phyloP scores from a whole-genome alignment of 2,329 filamentous ascomycete genomes.

The Thelonectria olida region DNA sequence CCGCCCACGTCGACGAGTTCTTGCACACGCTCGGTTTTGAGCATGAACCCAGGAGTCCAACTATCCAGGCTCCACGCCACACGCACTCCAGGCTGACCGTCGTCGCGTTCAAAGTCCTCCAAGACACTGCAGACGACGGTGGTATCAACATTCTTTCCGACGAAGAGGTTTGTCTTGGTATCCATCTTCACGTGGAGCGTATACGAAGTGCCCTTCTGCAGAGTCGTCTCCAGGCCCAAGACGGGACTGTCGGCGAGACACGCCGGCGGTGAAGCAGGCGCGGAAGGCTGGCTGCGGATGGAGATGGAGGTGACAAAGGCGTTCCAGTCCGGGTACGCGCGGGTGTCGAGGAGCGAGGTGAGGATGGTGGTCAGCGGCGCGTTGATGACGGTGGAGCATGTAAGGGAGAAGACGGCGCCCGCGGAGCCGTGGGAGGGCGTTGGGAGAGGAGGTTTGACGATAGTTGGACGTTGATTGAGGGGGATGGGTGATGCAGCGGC shows the following conservation, averaged over 20 bases:
- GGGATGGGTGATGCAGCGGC: constrained; percentile 20
- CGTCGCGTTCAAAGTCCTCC: constrained; percentile 44
- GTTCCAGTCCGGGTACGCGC: constrained; percentile 49
- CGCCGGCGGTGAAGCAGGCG: constrained; percentile 16
- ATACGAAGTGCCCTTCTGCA: constrained; percentile 45
- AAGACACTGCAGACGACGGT: constrained; percentile 43
- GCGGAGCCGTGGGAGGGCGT: constrained; percentile 44
- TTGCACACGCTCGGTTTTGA: constrained; percentile 53
- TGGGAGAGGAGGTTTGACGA: constrained; percentile 31
- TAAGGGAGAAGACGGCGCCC: constrained; percentile 38
- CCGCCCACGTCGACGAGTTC: constrained; percentile 47
- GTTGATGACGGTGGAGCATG: constrained; percentile 42
- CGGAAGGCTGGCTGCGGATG: constrained; percentile 32
- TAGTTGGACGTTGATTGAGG: constrained; percentile 24
- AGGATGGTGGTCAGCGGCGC: constrained; percentile 45
- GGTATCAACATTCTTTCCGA: constrained; percentile 25
- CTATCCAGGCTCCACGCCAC: constrained; percentile 51
- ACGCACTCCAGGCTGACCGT: constrained; percentile 46
- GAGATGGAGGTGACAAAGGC: constrained; percentile 42
- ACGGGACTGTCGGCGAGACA: constrained; percentile 10
- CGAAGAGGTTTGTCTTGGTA: constrained; percentile 18
- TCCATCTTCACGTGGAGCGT: constrained; percentile 47
- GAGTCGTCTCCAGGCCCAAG: constrained; percentile 33
- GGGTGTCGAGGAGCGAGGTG: constrained; percentile 42
- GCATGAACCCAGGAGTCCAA: constrained; percentile 43